Percentiles rank a stretch among this genome's conserved stretches.
Conservation (phyloP, 2,329 filamentous ascomycete genomes). For the Pseudocercospora ulei region DNA sequence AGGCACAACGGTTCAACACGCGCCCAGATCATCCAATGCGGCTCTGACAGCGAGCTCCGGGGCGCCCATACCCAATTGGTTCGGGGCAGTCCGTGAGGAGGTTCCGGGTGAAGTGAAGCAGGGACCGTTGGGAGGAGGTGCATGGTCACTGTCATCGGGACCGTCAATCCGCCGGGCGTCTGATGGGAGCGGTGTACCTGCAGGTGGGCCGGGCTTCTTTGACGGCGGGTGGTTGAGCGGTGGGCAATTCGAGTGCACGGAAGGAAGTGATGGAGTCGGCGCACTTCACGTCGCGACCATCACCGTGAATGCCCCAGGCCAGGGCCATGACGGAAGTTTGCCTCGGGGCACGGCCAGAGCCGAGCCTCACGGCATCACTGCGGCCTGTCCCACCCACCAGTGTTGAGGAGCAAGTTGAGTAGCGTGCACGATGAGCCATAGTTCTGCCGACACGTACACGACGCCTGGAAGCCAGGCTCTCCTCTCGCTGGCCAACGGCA, state of each 20-base stretch:
- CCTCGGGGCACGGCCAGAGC: not conserved
- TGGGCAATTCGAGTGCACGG: not conserved
- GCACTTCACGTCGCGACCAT: constrained; percentile 2
- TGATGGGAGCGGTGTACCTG: constrained; percentile 9
- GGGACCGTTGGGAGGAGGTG: not conserved
- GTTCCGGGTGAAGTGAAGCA: not conserved
- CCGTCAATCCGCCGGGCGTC: not conserved
- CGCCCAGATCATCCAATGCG: constrained; percentile 11
- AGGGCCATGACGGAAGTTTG: not conserved
- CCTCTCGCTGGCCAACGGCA: no score
- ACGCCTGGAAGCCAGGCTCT: no score
- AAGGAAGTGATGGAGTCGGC: not conserved
- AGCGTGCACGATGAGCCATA: no score
- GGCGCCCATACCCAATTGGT: constrained; percentile 7
- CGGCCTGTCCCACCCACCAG: not conserved
- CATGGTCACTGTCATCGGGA: not conserved
- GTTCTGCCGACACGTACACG: no score
- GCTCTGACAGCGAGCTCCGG: constrained; percentile 8
- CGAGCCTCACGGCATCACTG: constrained; percentile 5
- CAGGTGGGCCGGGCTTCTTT: not conserved
- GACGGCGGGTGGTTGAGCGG: no score
- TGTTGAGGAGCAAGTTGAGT: not conserved
- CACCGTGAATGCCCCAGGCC: constrained; percentile 1
- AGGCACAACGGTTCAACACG: constrained; percentile 5
- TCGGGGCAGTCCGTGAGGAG: constrained; percentile 5